A percentile compares a stretch with the other conserved stretches of the same genome.
These are phyloP conservation scores for Zymoseptoria tritici DNA, from an alignment of 2,329 filamentous ascomycete species.

Conservation along the genomic window DNA sequence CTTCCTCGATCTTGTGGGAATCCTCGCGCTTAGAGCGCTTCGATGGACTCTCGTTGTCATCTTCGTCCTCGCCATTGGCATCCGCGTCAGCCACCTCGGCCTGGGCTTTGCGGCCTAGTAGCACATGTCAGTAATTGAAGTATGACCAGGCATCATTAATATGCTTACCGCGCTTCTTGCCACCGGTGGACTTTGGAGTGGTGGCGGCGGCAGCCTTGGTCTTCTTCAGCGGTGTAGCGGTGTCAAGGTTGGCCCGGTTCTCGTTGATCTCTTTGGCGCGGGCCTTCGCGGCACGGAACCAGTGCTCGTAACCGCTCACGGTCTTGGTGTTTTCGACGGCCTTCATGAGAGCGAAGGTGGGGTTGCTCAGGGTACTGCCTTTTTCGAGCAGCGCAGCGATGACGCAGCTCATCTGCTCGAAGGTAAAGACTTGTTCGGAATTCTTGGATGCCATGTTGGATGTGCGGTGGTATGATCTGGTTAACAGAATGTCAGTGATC, in stretches of 20 bases:
- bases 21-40: background rate
- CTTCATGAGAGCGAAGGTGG: conserved; percentile 26
- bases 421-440: conserved; percentile 7
- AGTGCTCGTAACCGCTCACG: conserved; percentile 18
- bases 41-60: no score
- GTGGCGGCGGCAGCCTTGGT: background rate
- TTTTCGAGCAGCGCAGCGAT: conserved; percentile 6
- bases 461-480: background rate
- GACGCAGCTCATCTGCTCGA: conserved; percentile 9
- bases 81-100: background rate
- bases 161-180: conserved; percentile 10
- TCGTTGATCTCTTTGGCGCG: conserved; percentile 21
- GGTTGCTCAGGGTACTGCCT: conserved; percentile 14
- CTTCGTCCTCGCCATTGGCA: background rate
- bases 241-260: background rate
- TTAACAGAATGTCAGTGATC: background rate
- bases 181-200: background rate
- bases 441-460: conserved; percentile 1
- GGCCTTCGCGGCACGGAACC: conserved; percentile 24
- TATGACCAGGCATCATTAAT: background rate
- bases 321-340: conserved; percentile 16
- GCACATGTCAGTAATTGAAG: background rate
- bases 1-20: background rate
- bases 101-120: background rate
- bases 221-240: background rate